A percentile compares a stretch with the other conserved stretches of the same genome.
Conservation (phyloP, 108 stramenopile genomes). For the Ochromonas danica region DNA sequence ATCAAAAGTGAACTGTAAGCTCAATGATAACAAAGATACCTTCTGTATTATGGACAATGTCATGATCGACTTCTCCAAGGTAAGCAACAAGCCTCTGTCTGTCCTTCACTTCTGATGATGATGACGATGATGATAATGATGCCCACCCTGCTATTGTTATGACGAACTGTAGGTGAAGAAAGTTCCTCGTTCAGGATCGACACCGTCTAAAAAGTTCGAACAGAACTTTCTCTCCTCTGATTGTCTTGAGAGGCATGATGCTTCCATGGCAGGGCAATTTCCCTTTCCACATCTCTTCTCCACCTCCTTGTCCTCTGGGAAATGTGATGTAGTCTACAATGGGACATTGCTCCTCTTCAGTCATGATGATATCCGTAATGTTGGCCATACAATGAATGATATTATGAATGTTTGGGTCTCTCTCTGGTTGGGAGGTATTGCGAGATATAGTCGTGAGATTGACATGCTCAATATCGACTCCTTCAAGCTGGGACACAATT, state of each 20-base stretch:
- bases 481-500: conserved; percentile 22
- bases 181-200: not conserved
- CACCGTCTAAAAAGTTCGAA: not conserved
- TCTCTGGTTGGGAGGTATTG: not conserved
- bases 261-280: not conserved
- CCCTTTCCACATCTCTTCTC: conserved; percentile 10
- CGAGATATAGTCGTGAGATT: not conserved
- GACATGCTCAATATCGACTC: conserved; percentile 24
- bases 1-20: not conserved
- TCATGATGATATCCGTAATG: conserved; percentile 24
- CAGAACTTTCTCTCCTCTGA: not conserved
- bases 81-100: not conserved
- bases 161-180: too few relatives aligned
- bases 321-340: conserved; percentile 2
- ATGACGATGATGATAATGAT: too few relatives aligned
- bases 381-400: conserved; percentile 24
- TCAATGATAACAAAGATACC: conserved; percentile 8
- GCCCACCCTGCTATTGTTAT: too few relatives aligned
- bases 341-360: not conserved
- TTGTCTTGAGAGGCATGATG: not conserved
- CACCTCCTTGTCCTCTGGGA: not conserved
- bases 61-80: not conserved
- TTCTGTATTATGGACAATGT: not conserved
- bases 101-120: too few relatives aligned
- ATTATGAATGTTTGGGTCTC: not conserved